Evolutionary conservation across 2,329 filamentous ascomycete species (phyloP), one percentile per base, ranked within the genome.

Genomic region (Ophiostoma sp.): DNA sequence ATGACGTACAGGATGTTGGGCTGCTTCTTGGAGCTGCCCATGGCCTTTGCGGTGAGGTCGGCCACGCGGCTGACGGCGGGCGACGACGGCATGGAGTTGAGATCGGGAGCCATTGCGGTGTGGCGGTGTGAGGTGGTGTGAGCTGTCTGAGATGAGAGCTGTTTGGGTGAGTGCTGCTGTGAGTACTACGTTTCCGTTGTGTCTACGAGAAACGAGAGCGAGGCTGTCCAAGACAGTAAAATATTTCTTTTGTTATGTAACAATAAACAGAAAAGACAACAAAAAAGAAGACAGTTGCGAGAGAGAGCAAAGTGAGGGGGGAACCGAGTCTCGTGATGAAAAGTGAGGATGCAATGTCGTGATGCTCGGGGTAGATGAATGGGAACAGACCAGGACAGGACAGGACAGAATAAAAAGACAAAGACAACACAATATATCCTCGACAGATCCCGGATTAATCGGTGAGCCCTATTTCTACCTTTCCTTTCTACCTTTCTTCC

Each of bases 1-100:
- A 97, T 97, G 82, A 97, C 96, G 83, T 95, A 97, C 66, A 94
- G 84, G 75, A 94, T 91, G 80, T 94, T 94, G 72, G 90, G 90
- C 78, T 85, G 69, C 74, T 83, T 83, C 75, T 83, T 83, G 71
- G 52, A 27, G 1, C 62, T 13, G n/a, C 35, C 6, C 10, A 66
- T 65, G 44, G 64, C 57, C 41, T 69, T 57, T 15, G 36, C 17
- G 31, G 71, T 60, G 44, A 27, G 23, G 66, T 65, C 41, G 39
- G 67, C 62, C 57, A 39, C 33, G 31, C 52, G 31, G 35, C 48
- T 36, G 62, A 67, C 68, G 20, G 39, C 60, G 23, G 82, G 73
- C 10, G 87, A 89, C 52, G 83, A 80, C 60, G 87, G 86, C 71
- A 93, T 83, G 7, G 89, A 89, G 82, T 92, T 91, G 77, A 92